Percentiles rank a stretch among this genome's conserved stretches.
Conservation (phyloP, 108 stramenopile species). For the Skeletonema marinoi region DNA sequence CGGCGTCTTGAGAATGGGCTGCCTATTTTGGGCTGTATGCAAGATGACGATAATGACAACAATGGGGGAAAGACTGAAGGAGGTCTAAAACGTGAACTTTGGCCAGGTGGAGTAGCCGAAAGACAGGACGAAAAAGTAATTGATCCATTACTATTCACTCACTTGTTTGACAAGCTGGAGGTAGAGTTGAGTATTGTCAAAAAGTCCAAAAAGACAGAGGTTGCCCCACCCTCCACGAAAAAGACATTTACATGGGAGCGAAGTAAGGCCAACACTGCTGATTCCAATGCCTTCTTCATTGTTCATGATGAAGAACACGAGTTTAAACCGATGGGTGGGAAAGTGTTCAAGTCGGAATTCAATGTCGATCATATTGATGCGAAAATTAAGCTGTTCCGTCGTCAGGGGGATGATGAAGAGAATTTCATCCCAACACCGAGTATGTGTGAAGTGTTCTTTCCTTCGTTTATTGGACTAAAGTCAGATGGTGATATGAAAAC, state of each 20-base stretch:
- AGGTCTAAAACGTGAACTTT: slow-evolving; percentile 7
- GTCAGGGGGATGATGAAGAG: slow-evolving; percentile 29
- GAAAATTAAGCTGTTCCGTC: slow-evolving; percentile 52
- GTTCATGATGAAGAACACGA: slow-evolving; percentile 38
- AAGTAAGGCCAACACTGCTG: slow-evolving; percentile 33
- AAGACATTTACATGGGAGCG: slow-evolving; percentile 36
- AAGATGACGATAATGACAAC: slow-evolving; percentile 1
- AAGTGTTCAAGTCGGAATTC: slow-evolving; percentile 33
- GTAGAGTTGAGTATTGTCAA: slow-evolving; percentile 60
- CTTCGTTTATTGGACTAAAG: slow-evolving; percentile 45
- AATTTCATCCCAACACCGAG: slow-evolving; percentile 51
- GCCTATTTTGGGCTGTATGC: slow-evolving; percentile 27
- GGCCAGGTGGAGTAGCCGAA: slow-evolving; percentile 42
- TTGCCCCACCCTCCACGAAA: slow-evolving; percentile 27
- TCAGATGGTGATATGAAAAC: slow-evolving; percentile 11
- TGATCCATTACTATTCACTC: slow-evolving; percentile 67
- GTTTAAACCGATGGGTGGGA: slow-evolving; percentile 38
- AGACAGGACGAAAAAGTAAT: slow-evolving; percentile 61
- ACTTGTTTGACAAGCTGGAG: slow-evolving; percentile 73
- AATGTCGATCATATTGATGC: slow-evolving; percentile 55
- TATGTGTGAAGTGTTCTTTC: slow-evolving; percentile 68
- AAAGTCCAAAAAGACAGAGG: slow-evolving; percentile 14
- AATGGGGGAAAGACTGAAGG: neutral
- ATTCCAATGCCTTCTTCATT: slow-evolving; percentile 66
- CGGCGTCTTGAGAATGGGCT: slow-evolving; percentile 24